Evolutionary conservation across 106 monocot species (phyloP).

Genomic region (Acorus calamus): DNA sequence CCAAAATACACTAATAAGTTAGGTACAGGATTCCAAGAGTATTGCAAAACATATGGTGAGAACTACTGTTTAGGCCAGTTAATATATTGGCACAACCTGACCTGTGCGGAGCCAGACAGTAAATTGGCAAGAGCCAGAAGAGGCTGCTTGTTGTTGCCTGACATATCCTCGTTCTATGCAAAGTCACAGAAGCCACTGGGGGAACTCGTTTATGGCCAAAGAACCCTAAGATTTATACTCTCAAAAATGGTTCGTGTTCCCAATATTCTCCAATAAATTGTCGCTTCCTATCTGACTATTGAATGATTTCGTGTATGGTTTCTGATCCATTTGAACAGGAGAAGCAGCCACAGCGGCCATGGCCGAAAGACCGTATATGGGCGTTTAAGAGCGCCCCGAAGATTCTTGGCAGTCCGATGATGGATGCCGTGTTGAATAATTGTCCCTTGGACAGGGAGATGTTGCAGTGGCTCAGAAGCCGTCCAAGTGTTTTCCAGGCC

Average conservation of each 20-base stretch:
- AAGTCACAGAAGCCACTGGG: slow-evolving; percentile 46
- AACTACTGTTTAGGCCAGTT: slow-evolving; percentile 93
- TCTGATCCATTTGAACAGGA: slow-evolving; percentile 33
- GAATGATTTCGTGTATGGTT: background rate
- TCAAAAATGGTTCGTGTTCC: slow-evolving; percentile 67
- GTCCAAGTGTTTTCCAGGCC: slow-evolving; percentile 51
- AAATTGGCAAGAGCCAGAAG: slow-evolving; percentile 55
- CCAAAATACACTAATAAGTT: slow-evolving; percentile 82
- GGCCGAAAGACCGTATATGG: slow-evolving; percentile 96
- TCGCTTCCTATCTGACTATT: background rate
- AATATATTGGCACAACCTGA: slow-evolving; percentile 85
- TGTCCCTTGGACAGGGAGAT: slow-evolving; percentile 67
- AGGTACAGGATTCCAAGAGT: slow-evolving; percentile 79
- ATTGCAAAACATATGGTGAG: slow-evolving; percentile 76
- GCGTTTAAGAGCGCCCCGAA: slow-evolving; percentile 40
- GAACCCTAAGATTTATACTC: slow-evolving; percentile 71
- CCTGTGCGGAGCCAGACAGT: slow-evolving; percentile 71
- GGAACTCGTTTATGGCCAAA: slow-evolving; percentile 61
- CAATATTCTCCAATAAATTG: no score
- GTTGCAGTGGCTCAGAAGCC: slow-evolving; percentile 65
- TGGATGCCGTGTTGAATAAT: slow-evolving; percentile 65
- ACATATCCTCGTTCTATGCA: slow-evolving; percentile 71
- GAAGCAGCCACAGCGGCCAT: slow-evolving; percentile 76
- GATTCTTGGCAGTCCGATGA: slow-evolving; percentile 85
- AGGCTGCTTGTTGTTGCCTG: slow-evolving; percentile 76